A percentile compares a stretch with the other conserved stretches of the same genome.
Conservation (phyloP, 2,329 filamentous ascomycete species). For the Ascochyta pisi region DNA sequence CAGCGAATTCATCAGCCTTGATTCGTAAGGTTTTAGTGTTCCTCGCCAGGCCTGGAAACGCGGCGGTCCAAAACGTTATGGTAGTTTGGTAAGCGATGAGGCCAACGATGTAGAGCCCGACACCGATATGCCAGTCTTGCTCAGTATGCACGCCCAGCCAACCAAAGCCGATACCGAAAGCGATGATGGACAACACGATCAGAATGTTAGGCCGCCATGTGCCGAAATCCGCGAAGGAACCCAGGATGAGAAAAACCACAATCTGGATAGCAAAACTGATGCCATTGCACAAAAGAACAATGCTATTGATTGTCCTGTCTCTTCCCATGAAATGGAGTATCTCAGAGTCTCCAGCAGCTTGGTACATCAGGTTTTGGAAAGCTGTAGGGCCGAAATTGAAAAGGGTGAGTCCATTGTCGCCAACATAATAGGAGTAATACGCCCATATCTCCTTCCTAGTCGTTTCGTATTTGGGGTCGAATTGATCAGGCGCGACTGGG, state of each 20-base stretch:
- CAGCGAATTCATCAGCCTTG: slow-evolving; percentile 55
- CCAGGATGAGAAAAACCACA: slow-evolving; percentile 61
- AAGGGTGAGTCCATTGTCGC: slow-evolving; percentile 67
- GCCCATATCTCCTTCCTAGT: slow-evolving; percentile 63
- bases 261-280: slow-evolving; percentile 73
- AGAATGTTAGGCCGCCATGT: slow-evolving; percentile 65
- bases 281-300: slow-evolving; percentile 70
- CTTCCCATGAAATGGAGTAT: slow-evolving; percentile 64
- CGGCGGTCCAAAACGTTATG: slow-evolving; percentile 72
- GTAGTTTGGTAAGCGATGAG: slow-evolving; percentile 72
- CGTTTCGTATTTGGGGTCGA: slow-evolving; percentile 61
- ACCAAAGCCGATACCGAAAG: slow-evolving; percentile 67
- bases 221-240: slow-evolving; percentile 68
- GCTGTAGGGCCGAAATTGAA: slow-evolving; percentile 58
- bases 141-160: slow-evolving; percentile 70
- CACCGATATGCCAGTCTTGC: slow-evolving; percentile 65
- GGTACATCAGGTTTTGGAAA: slow-evolving; percentile 69
- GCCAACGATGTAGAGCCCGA: slow-evolving; percentile 70
- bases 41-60: slow-evolving; percentile 64
- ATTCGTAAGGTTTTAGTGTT: slow-evolving; percentile 61
- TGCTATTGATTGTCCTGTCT: slow-evolving; percentile 40
- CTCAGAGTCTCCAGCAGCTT: slow-evolving; percentile 63
- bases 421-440: slow-evolving; percentile 69
- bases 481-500: slow-evolving; percentile 61
- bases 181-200: slow-evolving; percentile 59